A percentile compares a stretch with the other conserved stretches of the same genome.
These are phyloP conservation scores for Narthecium ossifragum DNA, from an alignment of 106 monocot species.

Conservation along the genomic window DNA sequence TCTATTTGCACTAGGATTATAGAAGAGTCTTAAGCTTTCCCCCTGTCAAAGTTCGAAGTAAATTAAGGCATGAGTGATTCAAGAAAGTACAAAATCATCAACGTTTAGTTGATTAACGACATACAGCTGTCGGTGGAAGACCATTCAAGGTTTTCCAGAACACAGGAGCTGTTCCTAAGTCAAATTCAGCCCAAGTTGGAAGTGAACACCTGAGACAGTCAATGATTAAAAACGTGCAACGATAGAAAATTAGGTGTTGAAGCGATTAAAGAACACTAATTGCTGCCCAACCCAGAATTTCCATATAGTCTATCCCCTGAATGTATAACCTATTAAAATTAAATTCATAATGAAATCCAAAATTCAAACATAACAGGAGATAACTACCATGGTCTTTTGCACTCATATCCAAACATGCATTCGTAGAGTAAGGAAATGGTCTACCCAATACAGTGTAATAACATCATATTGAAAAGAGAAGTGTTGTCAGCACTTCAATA, in stretches of 20 bases:
- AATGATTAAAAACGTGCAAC: not conserved
- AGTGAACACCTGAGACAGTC: slow-evolving; percentile 41
- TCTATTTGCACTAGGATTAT: slow-evolving; percentile 74
- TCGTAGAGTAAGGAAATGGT: too few species aligned
- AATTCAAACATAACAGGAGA: too few species aligned
- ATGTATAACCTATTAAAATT: not conserved
- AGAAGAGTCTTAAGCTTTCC: slow-evolving; percentile 71
- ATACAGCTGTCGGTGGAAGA: slow-evolving; percentile 80
- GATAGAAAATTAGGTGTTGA: not conserved
- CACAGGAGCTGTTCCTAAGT: slow-evolving; percentile 72
- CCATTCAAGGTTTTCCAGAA: slow-evolving; percentile 92
- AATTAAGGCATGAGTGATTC: not conserved
- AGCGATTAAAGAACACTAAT: not conserved
- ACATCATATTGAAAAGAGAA: too few species aligned
- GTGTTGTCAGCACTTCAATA: too few species aligned
- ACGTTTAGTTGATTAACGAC: slow-evolving; percentile 17
- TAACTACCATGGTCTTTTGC: too few species aligned
- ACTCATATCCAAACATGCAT: too few species aligned
- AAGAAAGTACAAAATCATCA: not conserved
- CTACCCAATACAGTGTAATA: too few species aligned
- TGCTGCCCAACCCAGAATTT: not conserved
- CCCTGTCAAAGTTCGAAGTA: slow-evolving; percentile 38
- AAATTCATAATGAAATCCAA: not conserved
- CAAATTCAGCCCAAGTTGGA: slow-evolving; percentile 88
- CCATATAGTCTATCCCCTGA: not conserved